Base-by-base conservation (phyloP, 148 eudicot species). In the Silene latifolia region DNA sequence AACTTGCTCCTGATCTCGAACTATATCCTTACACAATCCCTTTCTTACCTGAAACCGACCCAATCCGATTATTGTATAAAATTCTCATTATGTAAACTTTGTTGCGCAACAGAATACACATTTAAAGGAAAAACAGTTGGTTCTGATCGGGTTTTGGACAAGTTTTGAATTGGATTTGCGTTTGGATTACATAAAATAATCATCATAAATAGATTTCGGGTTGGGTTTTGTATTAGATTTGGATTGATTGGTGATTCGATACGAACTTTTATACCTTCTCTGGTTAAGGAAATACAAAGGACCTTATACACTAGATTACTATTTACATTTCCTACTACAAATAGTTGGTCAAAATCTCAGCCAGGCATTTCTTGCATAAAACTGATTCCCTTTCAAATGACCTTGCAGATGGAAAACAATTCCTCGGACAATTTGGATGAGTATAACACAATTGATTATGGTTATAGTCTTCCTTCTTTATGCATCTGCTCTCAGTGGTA, bases 391-490 rank as follows among this genome's bases (percentile, higher is more conserved):
- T 67, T 32, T 8, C 20, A 21, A 73, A 35, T 63, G 57, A 13
- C 69, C 78, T 67, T 73, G 75, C 90, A 95, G 98, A 88, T 79
- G 87, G 76, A 90, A 83, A 44, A 80, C 83, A 35, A 81, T 89
- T 64, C 99, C 99, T 4, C 89, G 99, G 13, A 92, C 99, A 65
- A 63, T 90, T 39, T 96, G 97, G 98, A 92, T 89, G 92, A 74
- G 88, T 4, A 74, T 90, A 15, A 80, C 97, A 57, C 99, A 92
- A 83, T 65, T 87, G 21, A 72, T 92, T 53, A 92, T 96, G 99
- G 77, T 85, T 21, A 3, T 84, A 59, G 77, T 84, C 14, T 92
- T 89, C 82, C 87, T 96, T 56, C 84, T 96, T 24, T 96, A 92
- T 63, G 92, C 97, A 9, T 90, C 93, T 48, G 90, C 87, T 74